Evolutionary conservation across 352 stramenopile species (phyloP), one percentile per base, ranked within the genome.

Genomic region (Saprolegnia parasitica): DNA sequence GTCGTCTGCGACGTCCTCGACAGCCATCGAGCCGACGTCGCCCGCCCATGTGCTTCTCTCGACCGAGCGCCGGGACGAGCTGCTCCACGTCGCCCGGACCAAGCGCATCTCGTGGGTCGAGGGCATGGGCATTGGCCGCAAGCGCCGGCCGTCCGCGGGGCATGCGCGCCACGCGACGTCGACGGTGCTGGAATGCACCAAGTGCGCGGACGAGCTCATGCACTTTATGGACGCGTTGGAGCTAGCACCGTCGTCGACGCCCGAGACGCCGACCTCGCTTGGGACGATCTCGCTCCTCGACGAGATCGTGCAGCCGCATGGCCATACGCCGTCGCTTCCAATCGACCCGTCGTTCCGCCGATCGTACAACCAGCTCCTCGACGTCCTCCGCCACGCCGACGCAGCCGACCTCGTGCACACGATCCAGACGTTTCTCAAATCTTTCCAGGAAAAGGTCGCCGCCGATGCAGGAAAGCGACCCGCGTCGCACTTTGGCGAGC

Each of bases 41-140:
- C 21, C 47, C 20, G 50, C 29, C 6, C 52, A 60, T 60, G 15
- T 46, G 15, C 18, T 82, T 6, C 78, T 94, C 20, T 88, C 84
- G 16, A 84, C 91, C 60, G 75, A 90, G 72, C 77, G 86, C 24
- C 80, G 86, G n/a, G 75, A 73, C 32, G 80, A 94, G 71, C 76
- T 94, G 46, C 74, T 94, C n/a, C 63, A 81, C 45, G 80, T 83
- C n/a, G 86, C 86, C 32, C 80, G 86, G 20, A 78, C 76, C 15
- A 92, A 80, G 49, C 80, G 86, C 32, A 76, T 86, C 16, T 83
- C 83, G 3, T 94, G 86, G 86, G 73, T 94, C 57, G 84, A 94
- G 40, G 79, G 80, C 2, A 71, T 54, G 58, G 55, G 35, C 0
- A 49, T 55, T n/a, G 11, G 39, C 16, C 60, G 65, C 24, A 40